Base-by-base conservation (phyloP, 1,284 basidiomycete species). In the Papiliotrema fonsecae region DNA sequence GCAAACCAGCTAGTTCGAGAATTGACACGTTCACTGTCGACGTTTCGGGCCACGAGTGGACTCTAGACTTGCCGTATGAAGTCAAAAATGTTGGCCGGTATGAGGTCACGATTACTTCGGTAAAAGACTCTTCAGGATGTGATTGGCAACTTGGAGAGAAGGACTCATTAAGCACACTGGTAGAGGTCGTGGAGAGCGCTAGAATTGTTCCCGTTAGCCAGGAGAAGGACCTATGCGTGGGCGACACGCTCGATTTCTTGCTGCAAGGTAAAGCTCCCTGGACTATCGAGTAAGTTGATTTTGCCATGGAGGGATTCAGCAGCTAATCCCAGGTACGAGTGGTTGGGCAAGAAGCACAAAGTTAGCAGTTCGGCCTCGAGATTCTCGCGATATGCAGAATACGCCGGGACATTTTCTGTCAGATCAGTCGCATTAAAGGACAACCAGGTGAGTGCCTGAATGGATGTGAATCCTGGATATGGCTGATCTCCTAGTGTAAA, bases 241-340 rank as follows among this genome's bases (percentile, higher is more conserved):
- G 93, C 24, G 93, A 97, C 60, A 79, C 82, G 42, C 80, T 89
- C 10, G 88, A 91, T 57, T 97, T 94, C 78, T 83, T 93, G 64
- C 77, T 98, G 18, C 91, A 97, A 73, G 94, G 94, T 45, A 88
- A 83, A 40, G 84, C 93, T n/a, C 93, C 94, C 2, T 98, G 94
- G 92, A 86, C 84, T 5, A 83, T 98, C 49, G 84, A 84, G 83
- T 92, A 61, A 47, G 82, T 75, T 9, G 32, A 28, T 6, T 16
- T 14, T 6, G 16, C 16, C 31, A 19, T 9, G 19, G 32, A 6
- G 22, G 4, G 11, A 14, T 30, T 22, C 22, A 26, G 22, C 5
- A 38, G 49, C 47, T 51, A 27, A 9, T 22, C 21, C 1, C 51
- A 89, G 87, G 49, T 92, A 96, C 72, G 82, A 83, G 39, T 82